Evolutionary conservation across 768 basidiomycete genomes (phyloP).

Genomic region (Chalciporus sphaerocephalus): DNA sequence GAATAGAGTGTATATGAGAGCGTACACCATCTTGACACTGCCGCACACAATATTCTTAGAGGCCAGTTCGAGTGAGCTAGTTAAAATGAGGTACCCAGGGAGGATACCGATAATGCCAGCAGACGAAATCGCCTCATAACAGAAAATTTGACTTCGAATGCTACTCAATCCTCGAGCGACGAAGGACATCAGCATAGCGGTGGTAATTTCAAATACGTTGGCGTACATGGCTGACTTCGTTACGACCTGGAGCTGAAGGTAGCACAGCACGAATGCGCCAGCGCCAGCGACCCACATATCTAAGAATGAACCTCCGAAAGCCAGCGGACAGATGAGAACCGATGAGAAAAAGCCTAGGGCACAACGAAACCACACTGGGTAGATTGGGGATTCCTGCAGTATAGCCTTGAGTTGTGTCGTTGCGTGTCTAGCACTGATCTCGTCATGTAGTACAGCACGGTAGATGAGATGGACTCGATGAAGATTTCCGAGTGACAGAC

Average conservation of each 20-base stretch:
- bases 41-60: slow-evolving; percentile 84
- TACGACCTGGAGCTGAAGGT: slow-evolving; percentile 71
- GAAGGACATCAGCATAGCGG: slow-evolving; percentile 79
- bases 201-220: slow-evolving; percentile 87
- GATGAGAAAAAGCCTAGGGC: slow-evolving; percentile 67
- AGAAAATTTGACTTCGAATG: slow-evolving; percentile 74
- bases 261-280: slow-evolving; percentile 62
- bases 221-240: slow-evolving; percentile 77
- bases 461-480: slow-evolving; percentile 84
- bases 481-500: slow-evolving; percentile 78
- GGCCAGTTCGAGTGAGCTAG: slow-evolving; percentile 76
- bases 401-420: slow-evolving; percentile 58
- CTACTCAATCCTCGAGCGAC: slow-evolving; percentile 77
- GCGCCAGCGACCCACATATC: slow-evolving; percentile 82
- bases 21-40: slow-evolving; percentile 84
- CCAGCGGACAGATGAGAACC: slow-evolving; percentile 75
- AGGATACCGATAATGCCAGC: slow-evolving; percentile 84
- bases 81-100: slow-evolving; percentile 83
- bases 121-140: slow-evolving; percentile 88
- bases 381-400: slow-evolving; percentile 61
- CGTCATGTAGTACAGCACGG: slow-evolving; percentile 85
- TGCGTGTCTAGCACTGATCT: slow-evolving; percentile 78
- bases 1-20: slow-evolving; percentile 83
- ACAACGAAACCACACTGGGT: slow-evolving; percentile 58
- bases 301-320: slow-evolving; percentile 78